phyloP scores from a whole-genome alignment of 805 yeast species.

The Metschnikowia cerradonensis region DNA sequence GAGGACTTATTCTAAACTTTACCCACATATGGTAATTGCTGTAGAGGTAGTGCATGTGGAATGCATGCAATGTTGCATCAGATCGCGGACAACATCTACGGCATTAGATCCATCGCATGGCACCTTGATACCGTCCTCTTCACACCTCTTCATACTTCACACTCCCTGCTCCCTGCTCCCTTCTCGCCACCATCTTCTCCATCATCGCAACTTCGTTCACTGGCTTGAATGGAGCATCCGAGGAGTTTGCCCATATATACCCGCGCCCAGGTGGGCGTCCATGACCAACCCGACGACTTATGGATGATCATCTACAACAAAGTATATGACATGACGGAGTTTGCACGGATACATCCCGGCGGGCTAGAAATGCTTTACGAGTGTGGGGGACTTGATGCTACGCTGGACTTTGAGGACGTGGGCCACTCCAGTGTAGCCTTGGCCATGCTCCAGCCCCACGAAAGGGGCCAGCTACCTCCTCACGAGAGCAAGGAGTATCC shows the following conservation, averaged over 20 bases:
- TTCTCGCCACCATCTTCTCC: not conserved
- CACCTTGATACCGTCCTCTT: not conserved
- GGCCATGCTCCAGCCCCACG: conserved; percentile 17
- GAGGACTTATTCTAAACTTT: not conserved
- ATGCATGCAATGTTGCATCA: not conserved
- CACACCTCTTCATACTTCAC: not conserved
- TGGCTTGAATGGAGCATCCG: not conserved
- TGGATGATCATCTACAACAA: conserved; percentile 84
- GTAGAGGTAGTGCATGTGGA: not conserved
- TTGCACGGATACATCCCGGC: conserved; percentile 77
- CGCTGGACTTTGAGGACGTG: conserved; percentile 55
- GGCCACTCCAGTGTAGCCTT: conserved; percentile 18
- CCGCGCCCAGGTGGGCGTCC: conserved; percentile 57
- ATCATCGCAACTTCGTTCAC: not conserved
- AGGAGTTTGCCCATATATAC: not conserved
- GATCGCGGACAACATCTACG: not conserved
- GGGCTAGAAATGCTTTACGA: conserved; percentile 68
- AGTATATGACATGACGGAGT: conserved; percentile 71
- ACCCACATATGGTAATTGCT: not conserved
- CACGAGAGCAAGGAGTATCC: conserved; percentile 1
- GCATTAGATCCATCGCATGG: not conserved
- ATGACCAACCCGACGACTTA: conserved; percentile 68
- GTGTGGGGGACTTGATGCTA: conserved; percentile 76
- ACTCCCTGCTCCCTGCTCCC: not conserved
- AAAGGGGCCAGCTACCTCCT: conserved; percentile 10